Evolutionary conservation across 2,329 filamentous ascomycete species (phyloP), one percentile per base, ranked within the genome.

Genomic region (Daldinia sp.): DNA sequence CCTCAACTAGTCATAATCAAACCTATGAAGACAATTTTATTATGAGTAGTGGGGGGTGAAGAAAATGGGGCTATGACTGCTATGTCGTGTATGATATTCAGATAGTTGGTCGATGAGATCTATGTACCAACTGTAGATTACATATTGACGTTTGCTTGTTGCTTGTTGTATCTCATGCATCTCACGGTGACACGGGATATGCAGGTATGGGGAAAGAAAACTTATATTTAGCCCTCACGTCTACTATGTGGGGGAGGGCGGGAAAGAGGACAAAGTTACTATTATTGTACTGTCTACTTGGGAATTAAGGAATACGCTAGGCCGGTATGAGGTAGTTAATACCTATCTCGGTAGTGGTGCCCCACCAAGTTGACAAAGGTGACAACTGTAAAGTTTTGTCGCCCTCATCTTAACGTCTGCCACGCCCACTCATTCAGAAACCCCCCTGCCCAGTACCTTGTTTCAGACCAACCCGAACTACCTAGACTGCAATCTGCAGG

Each of bases 381-480:
- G 20, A n/a, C 42, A 59, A 20, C 51, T 33, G 26, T 18, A 51
- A 51, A 54, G 18, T 10, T 23, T 35, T 54, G 30, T 37, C n/a
- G 53, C 41, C 42, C 33, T 60, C 62, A 55, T 46, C 39, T 30
- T 6, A 37, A 46, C 46, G 15, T 44, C 54, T 30, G 39, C 54
- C 54, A n/a, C 54, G 33, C 56, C 50, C 30, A 42, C 41, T 41
- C 30, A 26, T 50, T 53, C 56, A 35, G 10, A 48, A 12, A 18
- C 62, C 68, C 65, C 33, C 51, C 7, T 54, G 53, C 18, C 37
- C 46, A 61, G 48, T 53, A 58, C 30, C 50, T 48, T 71, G 69
- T 71, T 71, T 71, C 69, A 71, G 56, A 35, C 69, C 69, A 71
- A 68, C 59, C 69, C 66, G 65, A 68, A 71, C 69, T n/a, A n/a